phyloP scores from a whole-genome alignment of 2,329 filamentous ascomycete genomes.

The Xylaria multiplex region DNA sequence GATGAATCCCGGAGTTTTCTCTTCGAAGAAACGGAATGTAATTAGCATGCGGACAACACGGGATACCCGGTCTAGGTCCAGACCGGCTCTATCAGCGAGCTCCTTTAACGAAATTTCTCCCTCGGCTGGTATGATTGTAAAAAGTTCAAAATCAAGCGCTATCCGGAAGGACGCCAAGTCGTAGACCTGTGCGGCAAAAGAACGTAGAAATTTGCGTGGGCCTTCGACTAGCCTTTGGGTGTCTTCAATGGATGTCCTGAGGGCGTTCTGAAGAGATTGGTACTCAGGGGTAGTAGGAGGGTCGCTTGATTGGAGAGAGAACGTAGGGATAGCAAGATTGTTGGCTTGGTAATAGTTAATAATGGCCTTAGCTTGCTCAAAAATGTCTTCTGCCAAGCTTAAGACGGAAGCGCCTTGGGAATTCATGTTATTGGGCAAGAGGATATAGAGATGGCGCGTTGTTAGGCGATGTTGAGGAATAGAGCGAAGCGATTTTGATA shows the following conservation, averaged over 20 bases:
- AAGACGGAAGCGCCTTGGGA: no score
- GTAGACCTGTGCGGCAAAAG: slow-evolving; percentile 4
- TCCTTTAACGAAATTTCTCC: slow-evolving; percentile 37
- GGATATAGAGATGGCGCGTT: no score
- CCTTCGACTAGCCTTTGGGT: slow-evolving; percentile 14
- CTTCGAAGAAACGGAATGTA: slow-evolving; percentile 43
- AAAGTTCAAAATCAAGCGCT: slow-evolving; percentile 44
- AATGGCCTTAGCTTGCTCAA: no score
- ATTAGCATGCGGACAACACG: slow-evolving; percentile 43
- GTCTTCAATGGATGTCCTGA: neutral
- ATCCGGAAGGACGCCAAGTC: slow-evolving; percentile 32
- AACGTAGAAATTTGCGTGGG: neutral
- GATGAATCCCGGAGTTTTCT: slow-evolving; percentile 34
- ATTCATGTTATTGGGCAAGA: no score
- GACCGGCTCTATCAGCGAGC: slow-evolving; percentile 37
- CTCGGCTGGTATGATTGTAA: slow-evolving; percentile 38
- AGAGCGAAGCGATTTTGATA: no score
- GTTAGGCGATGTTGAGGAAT: no score
- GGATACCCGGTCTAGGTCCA: slow-evolving; percentile 40
- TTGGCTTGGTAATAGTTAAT: no score
- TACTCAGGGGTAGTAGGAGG: no score
- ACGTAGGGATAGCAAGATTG: no score
- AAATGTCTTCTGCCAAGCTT: no score
- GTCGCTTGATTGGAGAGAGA: no score
- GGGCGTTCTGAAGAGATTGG: no score